Evolutionary conservation across 164 flowering plant species (phyloP).

Genomic region (Umbilicus rupestris): DNA sequence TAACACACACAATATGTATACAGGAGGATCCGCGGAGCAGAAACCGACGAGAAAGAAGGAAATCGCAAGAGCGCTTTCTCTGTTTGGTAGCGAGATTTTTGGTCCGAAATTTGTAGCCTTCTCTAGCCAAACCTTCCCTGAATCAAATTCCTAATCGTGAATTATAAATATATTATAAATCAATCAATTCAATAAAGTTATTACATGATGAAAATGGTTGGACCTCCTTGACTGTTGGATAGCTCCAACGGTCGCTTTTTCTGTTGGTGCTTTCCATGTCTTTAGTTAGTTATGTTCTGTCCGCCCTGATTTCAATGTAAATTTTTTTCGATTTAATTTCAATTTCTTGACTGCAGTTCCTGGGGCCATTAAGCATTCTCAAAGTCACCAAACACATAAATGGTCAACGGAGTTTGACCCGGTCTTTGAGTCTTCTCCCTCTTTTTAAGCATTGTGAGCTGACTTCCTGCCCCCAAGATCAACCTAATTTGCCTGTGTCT

Average conservation of each 20-base stretch:
- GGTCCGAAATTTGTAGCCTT: neutral
- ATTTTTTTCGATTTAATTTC: no score
- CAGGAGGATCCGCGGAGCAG: neutral
- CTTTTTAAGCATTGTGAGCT: conserved; percentile 2
- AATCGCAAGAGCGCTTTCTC: neutral
- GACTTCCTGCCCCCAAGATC: neutral
- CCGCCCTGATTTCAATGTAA: no score
- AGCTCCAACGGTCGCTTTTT: neutral
- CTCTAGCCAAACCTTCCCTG: neutral
- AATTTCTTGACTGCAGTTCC: no score
- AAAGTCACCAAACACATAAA: no score
- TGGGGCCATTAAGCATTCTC: no score
- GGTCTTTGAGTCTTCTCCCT: no score
- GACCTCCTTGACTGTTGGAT: neutral
- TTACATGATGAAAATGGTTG: neutral
- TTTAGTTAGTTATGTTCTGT: neutral
- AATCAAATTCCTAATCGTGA: neutral
- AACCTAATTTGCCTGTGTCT: neutral
- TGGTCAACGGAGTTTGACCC: no score
- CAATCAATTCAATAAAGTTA: neutral
- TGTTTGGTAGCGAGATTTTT: neutral
- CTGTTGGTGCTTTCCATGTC: neutral
- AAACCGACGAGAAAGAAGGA: neutral
- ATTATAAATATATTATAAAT: neutral
- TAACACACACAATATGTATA: neutral